Evolutionary conservation across 1,284 basidiomycete species (phyloP), one percentile per base, ranked within the genome.

Genomic region (Cryptococcus sp.): DNA sequence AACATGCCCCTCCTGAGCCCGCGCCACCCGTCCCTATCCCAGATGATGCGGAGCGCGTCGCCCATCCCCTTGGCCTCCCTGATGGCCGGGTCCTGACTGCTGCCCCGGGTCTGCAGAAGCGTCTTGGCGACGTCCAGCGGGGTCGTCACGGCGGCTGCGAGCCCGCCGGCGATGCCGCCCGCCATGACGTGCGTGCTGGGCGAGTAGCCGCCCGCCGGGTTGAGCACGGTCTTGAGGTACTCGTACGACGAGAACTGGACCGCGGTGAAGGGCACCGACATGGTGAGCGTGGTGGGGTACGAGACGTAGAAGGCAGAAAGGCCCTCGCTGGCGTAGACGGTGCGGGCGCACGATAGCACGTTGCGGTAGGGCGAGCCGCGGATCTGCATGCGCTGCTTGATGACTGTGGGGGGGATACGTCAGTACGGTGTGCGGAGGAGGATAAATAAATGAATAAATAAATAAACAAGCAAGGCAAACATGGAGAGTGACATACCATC

Each of bases 371-470:
- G 82, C 11, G 94, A 98, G 72, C 89, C 85, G 77, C 92, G 91
- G 57, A 98, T 83, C 79, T 98, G 95, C 96, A 98, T 98, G 52
- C 95, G 86, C 81, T 98, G 95, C 80, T 98, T 98, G 80, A 98
- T 91, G 64, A 98, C 95, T 95, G 73, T 53, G 39, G 36, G n/a
- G 16, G 57, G 55, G 33, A 50, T 33, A 48, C 35, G 37, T 50
- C 48, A 50, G 28, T 18, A 18, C 23, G n/a, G n/a, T 43, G 40
- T 35, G 11, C 23, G 15, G 23, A 24, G 46, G 11, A n/a, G n/a
- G 13, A 40, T 40, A 39, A n/a, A 12, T 39, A 39, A 12, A 39
- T 39, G 38, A 39, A 12, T 39, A n/a, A 39, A 12, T 39, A 39
- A 4, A 21, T 7, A n/a, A 21, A n/a, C 4, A n/a, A 21, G 21